Evolutionary conservation across 2,329 filamentous ascomycete genomes (phyloP), one percentile per base, ranked within the genome.

Genomic region (Parafenestella ontariensis): DNA sequence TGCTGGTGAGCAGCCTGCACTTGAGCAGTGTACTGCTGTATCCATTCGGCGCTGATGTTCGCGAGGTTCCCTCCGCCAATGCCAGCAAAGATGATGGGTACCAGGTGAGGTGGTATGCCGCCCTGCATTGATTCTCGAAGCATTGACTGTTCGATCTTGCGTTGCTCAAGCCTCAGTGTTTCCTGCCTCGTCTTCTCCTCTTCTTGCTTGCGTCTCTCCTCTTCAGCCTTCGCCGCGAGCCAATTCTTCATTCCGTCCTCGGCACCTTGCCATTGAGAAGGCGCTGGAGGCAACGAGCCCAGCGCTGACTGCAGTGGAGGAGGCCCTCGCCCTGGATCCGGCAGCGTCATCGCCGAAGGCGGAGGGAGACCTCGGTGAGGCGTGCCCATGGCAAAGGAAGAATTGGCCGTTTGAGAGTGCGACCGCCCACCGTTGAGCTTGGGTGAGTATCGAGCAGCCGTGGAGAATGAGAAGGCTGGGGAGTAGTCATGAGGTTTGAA

Each of bases 21-120:
- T 48, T 82, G 79, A 23, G 71, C 71, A 21, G 76, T 74, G 52
- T 82, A 82, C 53, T 83, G 79, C 58, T 82, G 80, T 51, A 83
- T 69, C 77, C 77, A 81, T 45, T 83, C 82, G 31, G 79, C 71
- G 59, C 78, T 81, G 60, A 79, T 73, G 60, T 76, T 79, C 28
- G 79, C 78, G 13, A 82, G 74, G 46, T 76, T 78, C 7, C 77
- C 77, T 43, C 81, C 79, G 28, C 79, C 80, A 46, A 82, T 80
- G 31, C 81, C 81, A 49, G 80, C 80, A 66, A 83, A 83, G 59
- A 84, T 82, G 56, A 83, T 78, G 29, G 82, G 82, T 17, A 84
- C 77, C 41, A 83, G 76, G 28, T 80, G 75, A 52, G 81, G 80
- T 34, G 82, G 82, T 36, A 84, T 73, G 49, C 81, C 81, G 46